Conservation (phyloP, 495 filamentous ascomycete species). For the Penicillium diatomitis region DNA sequence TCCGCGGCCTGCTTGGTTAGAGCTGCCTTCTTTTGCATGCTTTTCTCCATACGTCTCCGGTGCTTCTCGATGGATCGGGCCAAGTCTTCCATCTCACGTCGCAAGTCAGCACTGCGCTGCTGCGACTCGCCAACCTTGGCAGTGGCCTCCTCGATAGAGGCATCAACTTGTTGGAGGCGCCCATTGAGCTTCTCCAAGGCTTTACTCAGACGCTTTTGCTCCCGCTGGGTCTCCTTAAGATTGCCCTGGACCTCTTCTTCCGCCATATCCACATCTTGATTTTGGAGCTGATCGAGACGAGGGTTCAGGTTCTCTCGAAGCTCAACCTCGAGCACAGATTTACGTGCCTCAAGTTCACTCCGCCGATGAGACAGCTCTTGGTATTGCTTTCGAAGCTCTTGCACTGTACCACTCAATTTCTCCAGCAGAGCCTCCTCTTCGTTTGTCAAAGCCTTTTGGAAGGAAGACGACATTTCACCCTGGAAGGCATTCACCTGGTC, state of each 20-base stretch:
- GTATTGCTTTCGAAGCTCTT: conserved; percentile 64
- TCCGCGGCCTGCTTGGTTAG: conserved; percentile 68
- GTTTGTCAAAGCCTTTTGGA: conserved; percentile 80
- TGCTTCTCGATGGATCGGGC: conserved; percentile 74
- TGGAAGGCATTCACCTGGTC: conserved; percentile 66
- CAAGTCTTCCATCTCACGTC: conserved; percentile 63
- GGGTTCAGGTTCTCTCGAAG: conserved; percentile 76
- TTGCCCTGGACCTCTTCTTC: conserved; percentile 51
- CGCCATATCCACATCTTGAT: conserved; percentile 63
- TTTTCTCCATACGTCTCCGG: conserved; percentile 87
- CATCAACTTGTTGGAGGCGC: conserved; percentile 63
- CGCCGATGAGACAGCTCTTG: conserved; percentile 63
- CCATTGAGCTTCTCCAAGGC: conserved; percentile 50
- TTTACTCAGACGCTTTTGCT: conserved; percentile 67
- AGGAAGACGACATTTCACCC: conserved; percentile 71
- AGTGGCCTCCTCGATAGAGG: conserved; percentile 57
- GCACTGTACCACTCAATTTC: conserved; percentile 53
- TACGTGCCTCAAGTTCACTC: conserved; percentile 71
- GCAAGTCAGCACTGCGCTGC: conserved; percentile 54
- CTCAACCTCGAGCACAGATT: conserved; percentile 72
- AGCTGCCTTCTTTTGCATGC: conserved; percentile 73
- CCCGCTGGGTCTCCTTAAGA: conserved; percentile 69
- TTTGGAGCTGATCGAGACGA: conserved; percentile 77
- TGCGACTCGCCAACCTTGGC: conserved; percentile 50
- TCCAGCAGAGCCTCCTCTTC: conserved; percentile 79